Base-by-base conservation (phyloP, 495 filamentous ascomycete genomes). In the Bathelium albidoporum region DNA sequence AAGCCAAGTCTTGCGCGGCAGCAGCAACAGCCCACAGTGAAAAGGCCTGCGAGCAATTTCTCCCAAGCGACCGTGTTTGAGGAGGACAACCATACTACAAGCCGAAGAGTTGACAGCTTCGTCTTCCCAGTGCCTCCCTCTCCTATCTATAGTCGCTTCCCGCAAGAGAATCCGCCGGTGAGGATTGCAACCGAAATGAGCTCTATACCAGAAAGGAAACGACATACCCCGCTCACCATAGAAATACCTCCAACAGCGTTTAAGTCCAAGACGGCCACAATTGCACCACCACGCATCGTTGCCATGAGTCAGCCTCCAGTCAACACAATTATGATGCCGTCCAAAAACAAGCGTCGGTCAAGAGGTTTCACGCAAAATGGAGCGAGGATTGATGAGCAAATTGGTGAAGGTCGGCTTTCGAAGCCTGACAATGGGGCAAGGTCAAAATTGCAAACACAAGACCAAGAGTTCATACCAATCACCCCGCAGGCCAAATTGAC, bases 51-150 rank as follows among this genome's bases (percentile, higher is more conserved):
- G 20, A 64, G 61, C 39, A 59, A 32, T 29, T 52, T 60, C 16
- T 64, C 66, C 16, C 55, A 61, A 16, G 53, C 45, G 20, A 71
- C 69, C 12, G 52, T 69, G 20, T 71, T 71, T 32, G 69, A 71
- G 60, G 69, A 71, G 45, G 63, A 69, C 45, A 55, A 31, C 16
- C 49, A 4, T 9, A 24, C 5, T 3, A 24, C 49, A 29, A 20
- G 49, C 16, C 49, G 49, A 55, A 55, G 24, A 29, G 49, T 55
- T 9, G 49, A 55, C 5, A 55, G 29, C 16, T 55, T 55, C 7
- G 49, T 55, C 7, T 55, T 55, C 16, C 49, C 49, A 11, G 49
- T 55, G 24, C 49, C 49, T 9, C 49, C 49, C 9, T 55, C 49
- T 28, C 49, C 49, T 10, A 29, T 55, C 20, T 55, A 55, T 24